Percentiles rank a stretch among this genome's conserved stretches.
Conservation (phyloP, 1,284 basidiomycete genomes). For the Caloboletus firmus region DNA sequence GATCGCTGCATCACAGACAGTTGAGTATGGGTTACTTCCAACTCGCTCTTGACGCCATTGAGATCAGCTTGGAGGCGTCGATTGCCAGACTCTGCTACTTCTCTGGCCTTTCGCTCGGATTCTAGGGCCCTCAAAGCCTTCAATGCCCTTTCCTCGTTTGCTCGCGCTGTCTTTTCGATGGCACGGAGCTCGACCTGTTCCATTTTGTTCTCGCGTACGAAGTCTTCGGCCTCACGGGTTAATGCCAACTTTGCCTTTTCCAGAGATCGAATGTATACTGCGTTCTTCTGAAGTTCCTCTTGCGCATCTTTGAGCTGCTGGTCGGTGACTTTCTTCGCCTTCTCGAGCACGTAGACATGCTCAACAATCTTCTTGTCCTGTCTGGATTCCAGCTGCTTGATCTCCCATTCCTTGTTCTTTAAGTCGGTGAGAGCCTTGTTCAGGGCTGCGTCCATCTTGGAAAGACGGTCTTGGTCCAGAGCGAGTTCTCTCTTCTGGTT, state of each 20-base stretch:
- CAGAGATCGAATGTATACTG: slow-evolving; percentile 77
- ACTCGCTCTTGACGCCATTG: slow-evolving; percentile 50
- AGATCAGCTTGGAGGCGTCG: slow-evolving; percentile 62
- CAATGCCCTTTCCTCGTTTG: slow-evolving; percentile 57
- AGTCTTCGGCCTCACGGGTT: slow-evolving; percentile 83
- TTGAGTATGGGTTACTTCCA: slow-evolving; percentile 54
- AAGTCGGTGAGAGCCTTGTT: slow-evolving; percentile 79
- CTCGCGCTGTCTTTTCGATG: slow-evolving; percentile 64
- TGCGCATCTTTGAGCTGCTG: slow-evolving; percentile 85
- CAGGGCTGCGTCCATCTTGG: slow-evolving; percentile 78
- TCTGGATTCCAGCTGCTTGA: slow-evolving; percentile 80
- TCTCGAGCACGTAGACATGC: slow-evolving; percentile 96
- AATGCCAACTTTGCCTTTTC: slow-evolving; percentile 80
- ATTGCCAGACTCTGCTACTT: slow-evolving; percentile 61
- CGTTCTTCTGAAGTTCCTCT: slow-evolving; percentile 71
- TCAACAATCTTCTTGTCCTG: slow-evolving; percentile 99
- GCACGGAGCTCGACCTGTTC: slow-evolving; percentile 67
- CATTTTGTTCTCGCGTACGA: slow-evolving; percentile 72
- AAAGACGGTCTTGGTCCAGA: slow-evolving; percentile 68
- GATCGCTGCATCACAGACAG: slow-evolving; percentile 54
- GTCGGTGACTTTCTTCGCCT: slow-evolving; percentile 95
- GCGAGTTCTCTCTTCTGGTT: slow-evolving; percentile 69
- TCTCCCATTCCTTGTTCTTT: slow-evolving; percentile 82
- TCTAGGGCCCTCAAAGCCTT: slow-evolving; percentile 62
- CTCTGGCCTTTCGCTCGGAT: slow-evolving; percentile 61